Percentiles rank a stretch among this genome's conserved stretches.
Conservation (phyloP, 208 protist species). For the Lotmaria passim region DNA sequence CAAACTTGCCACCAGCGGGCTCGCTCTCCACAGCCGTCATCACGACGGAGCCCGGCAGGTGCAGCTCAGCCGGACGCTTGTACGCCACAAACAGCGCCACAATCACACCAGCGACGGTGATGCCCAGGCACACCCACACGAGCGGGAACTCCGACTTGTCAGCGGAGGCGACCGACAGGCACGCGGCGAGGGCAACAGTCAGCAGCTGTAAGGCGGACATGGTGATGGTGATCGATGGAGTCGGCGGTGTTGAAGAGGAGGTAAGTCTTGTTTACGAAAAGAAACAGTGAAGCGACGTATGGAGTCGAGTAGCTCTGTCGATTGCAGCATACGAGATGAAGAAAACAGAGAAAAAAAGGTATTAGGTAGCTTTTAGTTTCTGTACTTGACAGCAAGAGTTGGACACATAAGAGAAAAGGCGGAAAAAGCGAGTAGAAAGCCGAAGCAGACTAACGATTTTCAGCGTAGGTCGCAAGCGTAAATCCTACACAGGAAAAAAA, state of each 20-base stretch:
- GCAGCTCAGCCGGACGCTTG: constrained; percentile 58
- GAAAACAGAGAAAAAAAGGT: neutral
- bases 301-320: too few species aligned
- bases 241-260: neutral
- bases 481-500: neutral
- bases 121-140: constrained; percentile 67
- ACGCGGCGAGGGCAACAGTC: constrained; percentile 32
- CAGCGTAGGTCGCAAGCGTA: too few species aligned
- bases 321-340: too few species aligned
- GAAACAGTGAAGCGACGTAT: too few species aligned
- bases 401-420: neutral
- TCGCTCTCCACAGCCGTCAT: constrained; percentile 42
- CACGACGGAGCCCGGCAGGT: constrained; percentile 43
- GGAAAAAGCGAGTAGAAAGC: neutral
- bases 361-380: neutral
- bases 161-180: constrained; percentile 30
- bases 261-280: too few species aligned
- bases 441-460: neutral
- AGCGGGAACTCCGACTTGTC: constrained; percentile 60
- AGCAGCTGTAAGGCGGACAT: constrained; percentile 28
- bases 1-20: constrained; percentile 17
- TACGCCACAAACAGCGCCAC: constrained; percentile 53
- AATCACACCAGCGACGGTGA: constrained; percentile 55
- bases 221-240: neutral
- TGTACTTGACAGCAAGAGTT: neutral